Evolutionary conservation across 192 early-diverging fungal genomes (phyloP).

Genomic region (Coemansia sp.): DNA sequence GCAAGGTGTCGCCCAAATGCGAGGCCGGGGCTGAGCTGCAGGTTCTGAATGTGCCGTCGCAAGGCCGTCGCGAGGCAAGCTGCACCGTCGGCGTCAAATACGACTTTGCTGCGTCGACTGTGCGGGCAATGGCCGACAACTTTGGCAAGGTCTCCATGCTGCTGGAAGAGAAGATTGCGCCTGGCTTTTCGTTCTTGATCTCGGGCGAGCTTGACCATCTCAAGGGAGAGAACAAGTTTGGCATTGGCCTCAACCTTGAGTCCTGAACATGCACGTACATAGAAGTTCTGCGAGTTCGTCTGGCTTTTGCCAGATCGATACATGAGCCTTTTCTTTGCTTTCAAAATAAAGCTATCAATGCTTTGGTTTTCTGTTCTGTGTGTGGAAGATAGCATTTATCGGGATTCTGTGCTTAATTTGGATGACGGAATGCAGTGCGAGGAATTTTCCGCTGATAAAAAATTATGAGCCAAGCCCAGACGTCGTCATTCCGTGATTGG

Average conservation of each 20-base stretch:
- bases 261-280: constrained; percentile 56
- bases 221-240: constrained; percentile 84
- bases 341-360: no score
- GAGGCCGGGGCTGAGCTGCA: constrained; percentile 93
- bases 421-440: no score
- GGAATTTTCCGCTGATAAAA: background rate
- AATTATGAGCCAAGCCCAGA: background rate
- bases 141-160: constrained; percentile 85
- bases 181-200: constrained; percentile 87
- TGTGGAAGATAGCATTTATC: no score
- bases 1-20: constrained; percentile 88
- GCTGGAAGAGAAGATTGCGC: constrained; percentile 94
- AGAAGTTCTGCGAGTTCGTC: constrained; percentile 3
- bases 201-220: constrained; percentile 96
- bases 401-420: no score
- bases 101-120: constrained; percentile 88
- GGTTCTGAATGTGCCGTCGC: constrained; percentile 62
- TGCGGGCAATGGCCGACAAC: constrained; percentile 92
- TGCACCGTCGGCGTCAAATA: constrained; percentile 97
- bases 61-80: constrained; percentile 81
- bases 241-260: constrained; percentile 85
- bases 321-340: background rate
- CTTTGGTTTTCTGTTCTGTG: no score
- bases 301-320: background rate
- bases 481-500: background rate